These are phyloP conservation scores for Dictyostelium firmibasis DNA, from an alignment of 78 protist genomes.

Conservation along the genomic window DNA sequence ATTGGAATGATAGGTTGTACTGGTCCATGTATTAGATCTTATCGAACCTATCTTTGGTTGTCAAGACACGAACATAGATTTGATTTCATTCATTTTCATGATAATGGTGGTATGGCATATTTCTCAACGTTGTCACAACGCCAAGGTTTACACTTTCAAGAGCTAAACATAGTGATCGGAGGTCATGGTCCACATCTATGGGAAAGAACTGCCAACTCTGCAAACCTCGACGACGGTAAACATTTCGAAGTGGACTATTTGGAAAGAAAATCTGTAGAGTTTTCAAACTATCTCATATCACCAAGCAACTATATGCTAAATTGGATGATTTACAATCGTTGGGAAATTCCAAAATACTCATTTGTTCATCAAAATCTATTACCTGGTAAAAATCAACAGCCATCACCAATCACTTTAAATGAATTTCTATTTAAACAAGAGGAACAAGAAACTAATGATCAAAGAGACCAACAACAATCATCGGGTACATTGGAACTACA, in stretches of 20 bases:
- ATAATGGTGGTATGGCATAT: conserved; percentile 70
- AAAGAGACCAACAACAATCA: not conserved
- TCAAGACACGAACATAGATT: not conserved
- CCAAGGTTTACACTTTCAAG: conserved; percentile 10
- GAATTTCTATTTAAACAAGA: not conserved
- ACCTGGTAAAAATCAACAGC: conserved; percentile 43
- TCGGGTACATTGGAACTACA: not conserved
- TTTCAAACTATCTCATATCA: conserved; percentile 39
- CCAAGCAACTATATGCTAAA: conserved; percentile 67
- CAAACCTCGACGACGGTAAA: conserved; percentile 68
- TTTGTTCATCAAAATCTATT: conserved; percentile 66
- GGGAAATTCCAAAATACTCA: conserved; percentile 34
- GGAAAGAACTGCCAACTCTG: conserved; percentile 69
- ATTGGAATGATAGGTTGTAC: conserved; percentile 46
- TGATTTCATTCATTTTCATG: conserved; percentile 67
- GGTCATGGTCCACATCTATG: conserved; percentile 78
- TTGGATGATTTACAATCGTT: conserved; percentile 49
- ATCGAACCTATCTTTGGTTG: conserved; percentile 14
- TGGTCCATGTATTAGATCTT: conserved; percentile 52
- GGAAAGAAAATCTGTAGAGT: conserved; percentile 47
- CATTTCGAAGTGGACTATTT: conserved; percentile 68
- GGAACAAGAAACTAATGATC: not conserved
- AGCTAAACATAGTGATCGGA: conserved; percentile 28
- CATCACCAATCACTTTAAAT: not conserved
- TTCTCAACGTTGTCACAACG: conserved; percentile 12